Evolutionary conservation across 169 alveolate genomes (phyloP).

Genomic region (Cryptosporidium tyzzeri): DNA sequence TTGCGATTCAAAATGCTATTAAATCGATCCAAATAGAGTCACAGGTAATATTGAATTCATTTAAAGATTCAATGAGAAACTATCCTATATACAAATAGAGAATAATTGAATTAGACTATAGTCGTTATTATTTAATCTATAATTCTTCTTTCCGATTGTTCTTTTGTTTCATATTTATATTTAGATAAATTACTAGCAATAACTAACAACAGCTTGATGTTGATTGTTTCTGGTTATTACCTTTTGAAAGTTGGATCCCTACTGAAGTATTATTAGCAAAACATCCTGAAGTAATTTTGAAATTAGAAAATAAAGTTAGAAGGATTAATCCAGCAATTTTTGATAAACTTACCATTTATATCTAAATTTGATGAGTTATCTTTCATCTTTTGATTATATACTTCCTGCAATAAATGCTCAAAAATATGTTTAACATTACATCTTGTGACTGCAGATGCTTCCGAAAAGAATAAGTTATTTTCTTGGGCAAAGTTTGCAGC

Average conservation of each 20-base stretch:
- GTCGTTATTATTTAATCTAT: background rate
- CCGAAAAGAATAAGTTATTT: slow-evolving; percentile 91
- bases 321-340: background rate
- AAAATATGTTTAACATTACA: slow-evolving; percentile 96
- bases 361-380: slow-evolving; percentile 57
- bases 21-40: slow-evolving; percentile 38
- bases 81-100: slow-evolving; percentile 56
- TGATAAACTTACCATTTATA: slow-evolving; percentile 55
- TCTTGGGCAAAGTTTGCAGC: slow-evolving; percentile 92
- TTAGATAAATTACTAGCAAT: background rate
- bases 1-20: slow-evolving; percentile 77
- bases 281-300: slow-evolving; percentile 35
- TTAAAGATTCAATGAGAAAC: slow-evolving; percentile 74
- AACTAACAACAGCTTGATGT: slow-evolving; percentile 41
- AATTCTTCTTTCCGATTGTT: background rate
- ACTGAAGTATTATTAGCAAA: slow-evolving; percentile 31
- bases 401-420: slow-evolving; percentile 93
- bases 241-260: slow-evolving; percentile 57
- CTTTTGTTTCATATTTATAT: background rate
- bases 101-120: slow-evolving; percentile 11
- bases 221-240: slow-evolving; percentile 30
- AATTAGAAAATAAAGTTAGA: background rate
- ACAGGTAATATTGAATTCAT: slow-evolving; percentile 35
- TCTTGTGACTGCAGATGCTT: slow-evolving; percentile 96
- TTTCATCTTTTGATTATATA: slow-evolving; percentile 79